Conservation (phyloP, 2,329 filamentous ascomycete species). For the Arthrinium phaeospermum region DNA sequence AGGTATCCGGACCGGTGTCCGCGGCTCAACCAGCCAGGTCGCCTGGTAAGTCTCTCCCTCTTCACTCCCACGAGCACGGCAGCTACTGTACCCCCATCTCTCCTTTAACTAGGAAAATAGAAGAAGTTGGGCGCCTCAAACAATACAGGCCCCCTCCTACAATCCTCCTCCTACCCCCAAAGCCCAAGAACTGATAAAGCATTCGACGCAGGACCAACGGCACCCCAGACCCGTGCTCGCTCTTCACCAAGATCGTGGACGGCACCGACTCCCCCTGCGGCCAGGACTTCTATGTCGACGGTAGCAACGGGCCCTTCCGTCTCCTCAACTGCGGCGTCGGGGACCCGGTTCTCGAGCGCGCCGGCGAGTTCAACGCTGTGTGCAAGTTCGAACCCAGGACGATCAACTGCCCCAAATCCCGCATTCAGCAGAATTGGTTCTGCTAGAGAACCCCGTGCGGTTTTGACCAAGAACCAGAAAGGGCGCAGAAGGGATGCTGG, state of each 20-base stretch:
- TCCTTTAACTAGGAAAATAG: neutral
- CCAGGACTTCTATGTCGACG: neutral
- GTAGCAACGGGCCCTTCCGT: neutral
- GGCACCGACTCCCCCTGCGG: neutral
- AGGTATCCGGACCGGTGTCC: neutral
- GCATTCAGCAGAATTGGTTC: neutral
- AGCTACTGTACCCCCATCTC: rapidly evolving
- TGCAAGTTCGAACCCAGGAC: neutral
- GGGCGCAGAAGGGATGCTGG: neutral
- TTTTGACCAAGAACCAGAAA: neutral
- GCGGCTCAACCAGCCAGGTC: neutral
- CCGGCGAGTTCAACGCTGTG: neutral
- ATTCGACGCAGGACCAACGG: neutral
- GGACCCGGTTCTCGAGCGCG: neutral
- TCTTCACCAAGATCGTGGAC: neutral
- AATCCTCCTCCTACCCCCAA: neutral
- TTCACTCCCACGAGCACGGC: neutral
- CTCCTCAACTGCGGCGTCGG: neutral
- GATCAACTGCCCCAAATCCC: neutral
- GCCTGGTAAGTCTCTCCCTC: neutral
- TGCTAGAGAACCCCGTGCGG: neutral
- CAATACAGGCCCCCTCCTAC: no score
- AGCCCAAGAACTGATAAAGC: neutral
- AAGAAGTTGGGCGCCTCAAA: neutral
- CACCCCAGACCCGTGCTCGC: neutral